Base-by-base conservation (phyloP, 169 alveolate genomes). In the Plasmodium knowlesi region DNA sequence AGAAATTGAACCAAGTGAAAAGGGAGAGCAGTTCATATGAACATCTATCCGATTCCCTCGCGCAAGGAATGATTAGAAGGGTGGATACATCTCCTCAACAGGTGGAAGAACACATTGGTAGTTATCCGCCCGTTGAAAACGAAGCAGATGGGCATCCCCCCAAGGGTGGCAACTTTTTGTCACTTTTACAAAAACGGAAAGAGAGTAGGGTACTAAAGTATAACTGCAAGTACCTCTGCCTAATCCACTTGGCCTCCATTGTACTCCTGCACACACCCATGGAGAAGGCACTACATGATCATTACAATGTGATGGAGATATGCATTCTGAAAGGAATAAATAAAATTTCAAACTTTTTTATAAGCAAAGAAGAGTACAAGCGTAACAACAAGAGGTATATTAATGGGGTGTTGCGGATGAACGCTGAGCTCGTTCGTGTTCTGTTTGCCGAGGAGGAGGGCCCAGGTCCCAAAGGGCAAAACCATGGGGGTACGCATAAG, bases 281-380 rank as follows among this genome's bases (percentile, higher is more conserved):
- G 25, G 67, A 70, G n/a, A 82, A 76, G 34, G 57, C 43, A 14
- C 10, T 74, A 34, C 37, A 46, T 6, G 12, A 50, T 10, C 34
- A 73, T 12, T 86, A 74, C 25, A 19, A 53, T 1, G 50, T 86
- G 19, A 32, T 86, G 71, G 85, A 86, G 67, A 74, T 86, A 34
- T 86, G 86, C 28, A 32, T 86, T 32, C 79, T 86, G 0, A 86
- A 86, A 70, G 93, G 93, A 10, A 22, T 86, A 22, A 67, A 67
- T 76, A 86, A 86, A 76, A 50, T 86, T 22, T 50, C 93, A 4
- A 86, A 86, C 43, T 86, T 86, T 86, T 86, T 86, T 70, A 86
- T 86, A 28, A 86, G 32, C 85, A 86, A 76, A 37, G 19, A 25
- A 12, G 54, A 54, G 16, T 86, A 86, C 67, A 16, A 3, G 5